Base-by-base conservation (phyloP, 2,329 filamentous ascomycete genomes). In the Cladophialophora bantiana region DNA sequence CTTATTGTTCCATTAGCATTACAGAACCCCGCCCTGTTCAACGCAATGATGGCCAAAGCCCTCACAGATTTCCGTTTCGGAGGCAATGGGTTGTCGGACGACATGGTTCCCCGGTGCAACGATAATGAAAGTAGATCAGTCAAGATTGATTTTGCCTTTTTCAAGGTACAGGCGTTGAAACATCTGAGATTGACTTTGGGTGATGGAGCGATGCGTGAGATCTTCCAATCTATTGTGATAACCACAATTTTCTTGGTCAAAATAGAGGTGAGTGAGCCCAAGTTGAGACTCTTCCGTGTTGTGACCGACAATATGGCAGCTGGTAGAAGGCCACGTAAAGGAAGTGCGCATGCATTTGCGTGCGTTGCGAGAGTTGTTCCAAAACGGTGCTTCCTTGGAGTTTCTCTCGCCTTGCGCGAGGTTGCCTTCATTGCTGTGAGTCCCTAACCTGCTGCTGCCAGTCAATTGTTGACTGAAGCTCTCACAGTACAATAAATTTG, bases 31-130 rank as follows among this genome's bases (percentile, higher is more conserved):
- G 26, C 31, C 7, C 52, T 54, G 32, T 32, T 54, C 52, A 54
- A 54, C n/a, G 52, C 52, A 54, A 4, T 54, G 52, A 54, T 54
- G 52, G 31, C 52, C 3, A 54, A 34, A 31, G 31, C 52, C 20
- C 52, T 54, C 52, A 32, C n/a, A 20, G n/a, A 54, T 31, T 54
- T 54, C n/a, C 52, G 34, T 15, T 31, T 15, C 12, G 52, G 9
- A 54, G 52, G 18, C 15, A 4, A 31, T 54, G 6, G 20, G n/a
- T 12, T 34, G 52, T 31, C 52, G 15, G n/a, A 15, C 7, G 52
- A 31, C 13, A 6, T 15, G 26, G 52, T 20, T 32, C 52, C 1
- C 9, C 12, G 2, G 26, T 20, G n/a, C 12, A 54, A 31, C 1
- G 26, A 54, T 4, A 32, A 54, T 13, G 26, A 54, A 31, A 32